Percentiles rank a stretch among this genome's conserved stretches.
Evolutionary conservation across 441 rosid genomes (phyloP).

Genomic region (Sinapis alba): DNA sequence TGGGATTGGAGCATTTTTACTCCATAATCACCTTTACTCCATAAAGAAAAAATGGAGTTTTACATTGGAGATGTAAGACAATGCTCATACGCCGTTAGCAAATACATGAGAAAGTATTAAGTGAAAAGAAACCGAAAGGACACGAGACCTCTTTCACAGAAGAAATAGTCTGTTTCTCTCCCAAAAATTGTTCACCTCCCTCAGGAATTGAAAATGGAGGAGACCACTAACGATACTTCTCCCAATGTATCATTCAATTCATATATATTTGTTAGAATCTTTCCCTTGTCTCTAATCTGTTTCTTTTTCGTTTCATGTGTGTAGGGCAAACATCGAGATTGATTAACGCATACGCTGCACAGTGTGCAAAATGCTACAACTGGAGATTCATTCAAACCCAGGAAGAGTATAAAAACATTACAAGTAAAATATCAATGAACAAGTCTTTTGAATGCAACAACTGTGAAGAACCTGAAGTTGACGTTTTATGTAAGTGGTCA

Average conservation of each 20-base stretch:
- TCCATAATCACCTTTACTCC: too few species aligned
- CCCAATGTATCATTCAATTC: neutral
- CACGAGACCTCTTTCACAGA: neutral
- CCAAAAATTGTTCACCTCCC: neutral
- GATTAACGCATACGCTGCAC: neutral
- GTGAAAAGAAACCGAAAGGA: neutral
- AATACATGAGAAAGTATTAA: neutral
- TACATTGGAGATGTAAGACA: too few species aligned
- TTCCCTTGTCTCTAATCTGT: neutral
- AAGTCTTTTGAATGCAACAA: neutral
- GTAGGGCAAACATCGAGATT: neutral
- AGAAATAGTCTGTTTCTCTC: neutral
- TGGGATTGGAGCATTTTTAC: too few species aligned
- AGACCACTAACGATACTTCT: neutral
- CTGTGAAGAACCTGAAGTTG: neutral
- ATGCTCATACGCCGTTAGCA: too few species aligned
- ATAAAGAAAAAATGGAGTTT: too few species aligned
- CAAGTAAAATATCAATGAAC: neutral
- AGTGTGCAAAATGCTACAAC: constrained; percentile 8
- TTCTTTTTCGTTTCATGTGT: neutral
- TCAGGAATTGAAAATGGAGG: neutral
- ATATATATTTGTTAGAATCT: neutral
- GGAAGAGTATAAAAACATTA: neutral
- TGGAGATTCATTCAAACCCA: constrained; percentile 5
- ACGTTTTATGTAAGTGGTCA: neutral